Percentiles rank a stretch among this genome's conserved stretches.
Conservation (phyloP, 768 basidiomycete species). For the Russula brevipes region DNA sequence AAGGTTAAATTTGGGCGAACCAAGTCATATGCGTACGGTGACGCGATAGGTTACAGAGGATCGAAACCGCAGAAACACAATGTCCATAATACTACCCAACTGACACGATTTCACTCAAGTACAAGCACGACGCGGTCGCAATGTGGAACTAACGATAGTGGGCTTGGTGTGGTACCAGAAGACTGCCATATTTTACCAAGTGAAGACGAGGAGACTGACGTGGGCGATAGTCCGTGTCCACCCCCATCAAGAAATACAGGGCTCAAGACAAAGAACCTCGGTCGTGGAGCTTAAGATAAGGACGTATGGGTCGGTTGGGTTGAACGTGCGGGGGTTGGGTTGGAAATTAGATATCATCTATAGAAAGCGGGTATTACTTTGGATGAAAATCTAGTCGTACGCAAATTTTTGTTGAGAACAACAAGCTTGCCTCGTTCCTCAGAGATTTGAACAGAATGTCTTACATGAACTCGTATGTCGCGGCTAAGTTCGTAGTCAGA, state of each 20-base stretch:
- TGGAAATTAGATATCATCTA: too few species aligned
- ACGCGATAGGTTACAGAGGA: conserved; percentile 40
- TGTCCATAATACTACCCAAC: conserved; percentile 43
- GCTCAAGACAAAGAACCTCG: conserved; percentile 45
- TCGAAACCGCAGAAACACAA: conserved; percentile 54
- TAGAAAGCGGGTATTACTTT: too few species aligned
- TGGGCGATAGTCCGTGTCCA: conserved; percentile 86
- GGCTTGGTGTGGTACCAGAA: conserved; percentile 60
- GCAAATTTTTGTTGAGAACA: too few species aligned
- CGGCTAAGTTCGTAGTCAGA: too few species aligned
- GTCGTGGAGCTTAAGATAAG: too few species aligned
- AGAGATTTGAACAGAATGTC: too few species aligned
- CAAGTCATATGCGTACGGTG: conserved; percentile 91
- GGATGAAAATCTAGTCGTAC: too few species aligned
- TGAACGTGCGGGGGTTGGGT: too few species aligned
- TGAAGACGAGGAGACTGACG: conserved; percentile 72
- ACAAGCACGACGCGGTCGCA: conserved; percentile 63
- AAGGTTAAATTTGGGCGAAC: conserved; percentile 83
- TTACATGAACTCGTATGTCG: too few species aligned
- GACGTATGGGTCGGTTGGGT: too few species aligned
- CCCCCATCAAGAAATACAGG: conserved; percentile 57
- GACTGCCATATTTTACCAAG: conserved; percentile 56
- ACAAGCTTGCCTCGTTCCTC: too few species aligned
- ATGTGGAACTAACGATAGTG: conserved; percentile 41
- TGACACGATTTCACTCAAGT: conserved; percentile 54